A percentile compares a stretch with the other conserved stretches of the same genome.
Evolutionary conservation across 257 asterid genomes (phyloP).

Genomic region (Solanum chiquidenum): DNA sequence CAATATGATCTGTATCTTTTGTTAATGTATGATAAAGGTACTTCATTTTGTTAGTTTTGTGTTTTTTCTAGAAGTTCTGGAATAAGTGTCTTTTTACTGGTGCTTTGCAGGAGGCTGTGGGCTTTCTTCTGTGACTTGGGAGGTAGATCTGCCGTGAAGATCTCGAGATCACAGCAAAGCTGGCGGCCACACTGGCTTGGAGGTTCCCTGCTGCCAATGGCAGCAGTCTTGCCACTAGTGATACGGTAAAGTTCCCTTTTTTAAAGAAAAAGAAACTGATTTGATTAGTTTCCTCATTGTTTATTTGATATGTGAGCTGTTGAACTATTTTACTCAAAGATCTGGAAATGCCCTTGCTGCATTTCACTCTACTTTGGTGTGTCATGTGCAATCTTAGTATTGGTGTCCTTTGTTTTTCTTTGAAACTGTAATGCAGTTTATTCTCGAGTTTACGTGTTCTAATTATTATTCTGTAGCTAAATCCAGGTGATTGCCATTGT

Average conservation of each 20-base stretch:
- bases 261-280: neutral
- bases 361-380: neutral
- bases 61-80: neutral
- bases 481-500: neutral
- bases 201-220: slow-evolving; percentile 68
- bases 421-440: neutral
- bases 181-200: slow-evolving; percentile 85
- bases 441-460: neutral
- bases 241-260: slow-evolving; percentile 35
- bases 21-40: neutral
- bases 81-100: neutral
- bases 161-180: slow-evolving; percentile 33
- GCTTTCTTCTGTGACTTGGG: slow-evolving; percentile 27
- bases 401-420: neutral
- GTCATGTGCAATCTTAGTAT: neutral
- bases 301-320: neutral
- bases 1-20: slow-evolving; percentile 8
- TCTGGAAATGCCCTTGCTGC: neutral
- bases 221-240: slow-evolving; percentile 49
- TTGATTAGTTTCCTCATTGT: neutral
- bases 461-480: neutral
- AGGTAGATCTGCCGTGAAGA: slow-evolving; percentile 49
- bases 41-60: neutral
- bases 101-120: slow-evolving; percentile 30
- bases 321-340: neutral